phyloP scores from a whole-genome alignment of 2,329 filamentous ascomycete genomes.

The Emydomyces testavorans region DNA sequence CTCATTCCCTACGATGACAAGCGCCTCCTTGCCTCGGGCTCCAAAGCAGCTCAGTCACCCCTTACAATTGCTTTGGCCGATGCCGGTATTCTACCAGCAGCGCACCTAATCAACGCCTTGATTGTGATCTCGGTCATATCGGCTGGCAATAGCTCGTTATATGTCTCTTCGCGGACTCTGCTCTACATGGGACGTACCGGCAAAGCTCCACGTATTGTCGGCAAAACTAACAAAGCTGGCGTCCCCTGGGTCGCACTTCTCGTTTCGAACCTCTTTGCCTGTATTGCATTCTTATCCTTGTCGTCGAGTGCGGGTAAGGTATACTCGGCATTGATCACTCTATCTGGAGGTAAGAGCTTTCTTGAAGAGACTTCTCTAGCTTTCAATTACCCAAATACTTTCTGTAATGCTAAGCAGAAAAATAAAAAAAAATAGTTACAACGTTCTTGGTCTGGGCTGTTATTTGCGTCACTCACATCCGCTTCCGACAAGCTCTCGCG shows the following conservation, averaged over 20 bases:
- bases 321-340: constrained; percentile 25
- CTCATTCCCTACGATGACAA: constrained; percentile 59
- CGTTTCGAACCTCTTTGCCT: constrained; percentile 60
- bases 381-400: not conserved
- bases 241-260: constrained; percentile 50
- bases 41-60: constrained; percentile 56
- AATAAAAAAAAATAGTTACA: constrained; percentile 19
- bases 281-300: constrained; percentile 26
- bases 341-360: constrained; percentile 24
- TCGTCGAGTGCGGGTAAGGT: constrained; percentile 25
- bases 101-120: constrained; percentile 67
- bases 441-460: constrained; percentile 34
- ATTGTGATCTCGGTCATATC: constrained; percentile 62
- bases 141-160: constrained; percentile 64
- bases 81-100: constrained; percentile 60
- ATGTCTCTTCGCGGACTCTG: constrained; percentile 63
- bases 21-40: constrained; percentile 49
- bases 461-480: constrained; percentile 34
- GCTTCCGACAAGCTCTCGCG: constrained; percentile 31
- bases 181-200: constrained; percentile 63
- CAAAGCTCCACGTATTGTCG: constrained; percentile 59
- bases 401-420: not conserved
- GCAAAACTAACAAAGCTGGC: constrained; percentile 54
- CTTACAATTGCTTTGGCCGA: constrained; percentile 65
- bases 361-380: not conserved